Base-by-base conservation (phyloP, 1,284 basidiomycete species). In the Microbotryum scabiosae region DNA sequence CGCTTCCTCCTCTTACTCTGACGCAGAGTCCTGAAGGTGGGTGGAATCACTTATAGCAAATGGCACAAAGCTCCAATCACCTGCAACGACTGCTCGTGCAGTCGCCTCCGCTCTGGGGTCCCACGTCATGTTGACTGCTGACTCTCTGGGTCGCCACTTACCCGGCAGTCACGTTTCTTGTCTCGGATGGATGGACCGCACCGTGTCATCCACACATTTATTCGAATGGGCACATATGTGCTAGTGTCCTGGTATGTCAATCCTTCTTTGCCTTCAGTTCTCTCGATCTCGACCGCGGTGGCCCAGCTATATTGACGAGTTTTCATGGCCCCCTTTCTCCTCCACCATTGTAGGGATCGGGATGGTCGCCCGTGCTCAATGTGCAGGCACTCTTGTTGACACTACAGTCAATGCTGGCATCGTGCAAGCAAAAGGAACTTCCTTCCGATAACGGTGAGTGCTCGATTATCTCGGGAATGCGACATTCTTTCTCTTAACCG, bases 331-430 rank as follows among this genome's bases (percentile, higher is more conserved):
- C 14, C 12, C 23, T 23, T 16, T 21, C 25, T 9, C 36, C 5
- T 36, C 10, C 10, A 20, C 8, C 36, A 10, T 3, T 32, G 16
- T 12, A 26, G 41, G 16, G 25, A 48, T 18, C 57, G 72, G 66
- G 63, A 1, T 65, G 63, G 66, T 61, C 58, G 1, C 63, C 66
- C 0, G 77, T 77, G 0, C 65, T 78, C 21, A 77, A 73, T 41
- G 74, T 75, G 7, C 70, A 75, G 8, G 69, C 73, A 7, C 67
- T 78, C 5, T 75, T 76, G 59, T 72, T 78, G 23, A 77, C 76
- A 1, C 74, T 78, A 71, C 77, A 78, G 62, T 73, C 71, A 10
- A 78, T 78, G 76, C 67, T 78, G 5, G 76, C 77, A 4, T 75
- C 73, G 2, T 67, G 67, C 56, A 67, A 64, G 41, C 57, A 61